A percentile compares a stretch with the other conserved stretches of the same genome.
Conservation (phyloP, 2,329 filamentous ascomycete species). For the Ceratocystis cacaofunesta region DNA sequence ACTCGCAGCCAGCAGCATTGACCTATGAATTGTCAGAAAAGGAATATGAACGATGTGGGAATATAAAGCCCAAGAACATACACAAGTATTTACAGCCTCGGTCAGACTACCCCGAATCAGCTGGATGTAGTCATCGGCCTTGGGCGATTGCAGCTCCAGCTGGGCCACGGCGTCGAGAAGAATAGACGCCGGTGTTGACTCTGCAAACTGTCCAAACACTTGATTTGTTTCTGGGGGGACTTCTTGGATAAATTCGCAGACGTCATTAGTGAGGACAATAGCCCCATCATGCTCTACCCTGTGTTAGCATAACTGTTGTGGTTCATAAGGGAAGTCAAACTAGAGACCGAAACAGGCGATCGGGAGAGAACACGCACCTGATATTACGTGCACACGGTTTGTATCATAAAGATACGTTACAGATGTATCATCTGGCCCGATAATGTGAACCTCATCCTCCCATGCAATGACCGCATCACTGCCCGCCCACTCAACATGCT, state of each 20-base stretch:
- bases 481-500: slow-evolving; percentile 89
- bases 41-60: not conserved
- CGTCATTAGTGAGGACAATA: slow-evolving; percentile 74
- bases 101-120: slow-evolving; percentile 75
- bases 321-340: not conserved
- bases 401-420: slow-evolving; percentile 78
- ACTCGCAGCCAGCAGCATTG: slow-evolving; percentile 84
- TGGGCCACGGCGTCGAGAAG: slow-evolving; percentile 83
- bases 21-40: slow-evolving; percentile 26
- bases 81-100: slow-evolving; percentile 85
- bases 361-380: slow-evolving; percentile 38
- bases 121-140: slow-evolving; percentile 95
- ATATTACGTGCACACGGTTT: slow-evolving; percentile 72
- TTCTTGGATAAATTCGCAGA: slow-evolving; percentile 95
- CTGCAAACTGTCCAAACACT: slow-evolving; percentile 77
- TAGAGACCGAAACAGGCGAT: slow-evolving; percentile 14
- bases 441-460: slow-evolving; percentile 93
- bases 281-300: slow-evolving; percentile 61
- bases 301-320: not conserved
- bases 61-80: not conserved
- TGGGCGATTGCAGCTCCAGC: slow-evolving; percentile 83
- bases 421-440: slow-evolving; percentile 68
- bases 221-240: slow-evolving; percentile 76
- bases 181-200: slow-evolving; percentile 81
- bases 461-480: slow-evolving; percentile 90